These are phyloP conservation scores for Cucurbitaria berberidis DNA, from an alignment of 2,329 filamentous ascomycete species.

Conservation along the genomic window DNA sequence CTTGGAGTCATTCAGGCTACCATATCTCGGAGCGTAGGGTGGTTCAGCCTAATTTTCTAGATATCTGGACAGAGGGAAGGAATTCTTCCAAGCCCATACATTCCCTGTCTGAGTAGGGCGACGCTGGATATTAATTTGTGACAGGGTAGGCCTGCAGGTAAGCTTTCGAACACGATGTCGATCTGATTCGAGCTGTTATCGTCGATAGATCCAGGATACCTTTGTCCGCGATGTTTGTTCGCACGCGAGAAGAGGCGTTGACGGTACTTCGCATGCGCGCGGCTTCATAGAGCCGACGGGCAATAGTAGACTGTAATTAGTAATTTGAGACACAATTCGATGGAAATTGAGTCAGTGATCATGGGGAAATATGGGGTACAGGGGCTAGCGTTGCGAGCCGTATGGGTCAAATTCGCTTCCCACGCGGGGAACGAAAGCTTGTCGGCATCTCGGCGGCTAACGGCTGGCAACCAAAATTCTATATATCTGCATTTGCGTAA, in stretches of 20 bases:
- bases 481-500: too few relatives aligned
- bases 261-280: constrained; percentile 1
- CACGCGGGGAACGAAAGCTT: constrained; percentile 11
- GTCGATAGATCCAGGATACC: background rate
- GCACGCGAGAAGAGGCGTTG: background rate
- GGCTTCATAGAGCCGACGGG: constrained; percentile 3
- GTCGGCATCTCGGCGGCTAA: background rate
- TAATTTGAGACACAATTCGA: background rate
- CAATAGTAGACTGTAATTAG: background rate
- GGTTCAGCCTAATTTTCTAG: too few relatives aligned
- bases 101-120: constrained; percentile 1
- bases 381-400: background rate
- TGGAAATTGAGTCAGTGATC: background rate
- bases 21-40: too few relatives aligned
- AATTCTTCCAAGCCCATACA: background rate
- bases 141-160: background rate
- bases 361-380: constrained; percentile 15
- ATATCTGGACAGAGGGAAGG: constrained; percentile 5
- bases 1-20: too few relatives aligned
- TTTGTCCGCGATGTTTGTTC: background rate
- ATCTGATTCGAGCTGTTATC: background rate
- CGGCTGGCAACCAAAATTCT: background rate
- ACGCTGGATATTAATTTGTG: background rate
- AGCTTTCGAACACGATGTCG: background rate
- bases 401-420: constrained; percentile 2